Conservation (phyloP, 768 basidiomycete genomes). For the Leucocoprinus leucothites region DNA sequence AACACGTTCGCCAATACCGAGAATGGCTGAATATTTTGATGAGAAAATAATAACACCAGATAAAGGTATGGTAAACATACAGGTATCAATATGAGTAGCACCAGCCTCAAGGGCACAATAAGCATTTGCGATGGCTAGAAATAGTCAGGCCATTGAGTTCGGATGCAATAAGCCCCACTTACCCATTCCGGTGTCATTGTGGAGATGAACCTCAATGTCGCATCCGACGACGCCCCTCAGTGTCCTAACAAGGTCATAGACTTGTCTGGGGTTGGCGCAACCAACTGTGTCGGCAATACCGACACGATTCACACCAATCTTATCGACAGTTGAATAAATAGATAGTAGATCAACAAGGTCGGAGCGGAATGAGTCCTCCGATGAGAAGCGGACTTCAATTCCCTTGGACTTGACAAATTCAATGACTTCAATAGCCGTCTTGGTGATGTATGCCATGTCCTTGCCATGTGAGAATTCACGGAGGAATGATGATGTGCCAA, state of each 20-base stretch:
- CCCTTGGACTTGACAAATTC: conserved; percentile 99
- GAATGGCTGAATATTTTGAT: conserved; percentile 56
- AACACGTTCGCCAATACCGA: conserved; percentile 98
- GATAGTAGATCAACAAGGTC: conserved; percentile 98
- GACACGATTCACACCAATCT: conserved; percentile 98
- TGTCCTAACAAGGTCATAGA: conserved; percentile 96
- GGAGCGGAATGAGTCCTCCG: conserved; percentile 99
- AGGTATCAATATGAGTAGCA: conserved; percentile 98
- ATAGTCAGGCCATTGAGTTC: conserved; percentile 1
- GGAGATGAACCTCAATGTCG: conserved; percentile 97
- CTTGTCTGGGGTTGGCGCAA: conserved; percentile 97
- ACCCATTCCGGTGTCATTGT: conserved; percentile 99
- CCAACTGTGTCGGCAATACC: conserved; percentile 99
- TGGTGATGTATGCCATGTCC: conserved; percentile 99
- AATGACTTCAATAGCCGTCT: conserved; percentile 98
- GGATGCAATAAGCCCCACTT: conserved; percentile 1
- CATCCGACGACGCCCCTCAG: conserved; percentile 94
- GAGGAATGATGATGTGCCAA: conserved; percentile 98
- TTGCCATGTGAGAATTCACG: conserved; percentile 99
- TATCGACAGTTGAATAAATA: conserved; percentile 99
- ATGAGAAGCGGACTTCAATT: conserved; percentile 99
- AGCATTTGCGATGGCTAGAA: conserved; percentile 91
- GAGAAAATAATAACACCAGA: conserved; percentile 5
- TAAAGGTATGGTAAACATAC: conserved; percentile 36
- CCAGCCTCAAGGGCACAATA: conserved; percentile 98